Conservation (phyloP, 1,284 basidiomycete species). For the Boletellus sp. region DNA sequence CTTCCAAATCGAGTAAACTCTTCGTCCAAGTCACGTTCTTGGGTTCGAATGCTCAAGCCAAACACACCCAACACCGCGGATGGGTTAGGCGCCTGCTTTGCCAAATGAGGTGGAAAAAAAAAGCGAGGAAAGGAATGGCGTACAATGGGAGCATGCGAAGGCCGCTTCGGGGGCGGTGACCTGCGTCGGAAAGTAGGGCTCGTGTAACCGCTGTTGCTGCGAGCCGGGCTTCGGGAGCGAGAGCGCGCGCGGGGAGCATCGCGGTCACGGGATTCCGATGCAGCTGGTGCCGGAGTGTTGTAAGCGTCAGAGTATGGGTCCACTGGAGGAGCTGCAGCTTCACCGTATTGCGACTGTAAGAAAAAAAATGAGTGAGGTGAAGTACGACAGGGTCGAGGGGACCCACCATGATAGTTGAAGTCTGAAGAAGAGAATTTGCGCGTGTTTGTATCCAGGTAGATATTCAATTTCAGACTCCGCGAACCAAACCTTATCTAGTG, state of each 20-base stretch:
- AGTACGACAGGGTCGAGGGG: background rate
- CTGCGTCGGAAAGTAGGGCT: slow-evolving; percentile 48
- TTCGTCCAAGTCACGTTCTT: slow-evolving; percentile 90
- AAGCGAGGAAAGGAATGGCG: slow-evolving; percentile 32
- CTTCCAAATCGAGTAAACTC: slow-evolving; percentile 88
- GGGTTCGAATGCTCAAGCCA: slow-evolving; percentile 91
- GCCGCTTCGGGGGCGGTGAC: slow-evolving; percentile 53
- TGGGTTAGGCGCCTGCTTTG: slow-evolving; percentile 75
- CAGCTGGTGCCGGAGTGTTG: slow-evolving; percentile 55
- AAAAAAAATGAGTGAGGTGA: slow-evolving; percentile 3
- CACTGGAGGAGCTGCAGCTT: slow-evolving; percentile 52
- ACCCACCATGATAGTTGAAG: slow-evolving; percentile 66
- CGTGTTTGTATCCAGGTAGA: slow-evolving; percentile 39
- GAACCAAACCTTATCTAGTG: slow-evolving; percentile 22
- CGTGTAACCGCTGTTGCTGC: slow-evolving; percentile 48
- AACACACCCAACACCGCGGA: slow-evolving; percentile 93
- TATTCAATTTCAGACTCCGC: slow-evolving; percentile 37
- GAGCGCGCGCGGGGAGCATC: slow-evolving; percentile 60
- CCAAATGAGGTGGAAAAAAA: slow-evolving; percentile 34
- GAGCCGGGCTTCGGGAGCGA: slow-evolving; percentile 65
- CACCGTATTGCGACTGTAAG: slow-evolving; percentile 51
- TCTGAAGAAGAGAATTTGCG: slow-evolving; percentile 40
- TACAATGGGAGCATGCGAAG: slow-evolving; percentile 71
- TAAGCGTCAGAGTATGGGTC: slow-evolving; percentile 83
- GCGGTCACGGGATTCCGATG: slow-evolving; percentile 43